A percentile compares a stretch with the other conserved stretches of the same genome.
Evolutionary conservation across 2,329 filamentous ascomycete genomes (phyloP).

Genomic region (Sclerotinia borealis): DNA sequence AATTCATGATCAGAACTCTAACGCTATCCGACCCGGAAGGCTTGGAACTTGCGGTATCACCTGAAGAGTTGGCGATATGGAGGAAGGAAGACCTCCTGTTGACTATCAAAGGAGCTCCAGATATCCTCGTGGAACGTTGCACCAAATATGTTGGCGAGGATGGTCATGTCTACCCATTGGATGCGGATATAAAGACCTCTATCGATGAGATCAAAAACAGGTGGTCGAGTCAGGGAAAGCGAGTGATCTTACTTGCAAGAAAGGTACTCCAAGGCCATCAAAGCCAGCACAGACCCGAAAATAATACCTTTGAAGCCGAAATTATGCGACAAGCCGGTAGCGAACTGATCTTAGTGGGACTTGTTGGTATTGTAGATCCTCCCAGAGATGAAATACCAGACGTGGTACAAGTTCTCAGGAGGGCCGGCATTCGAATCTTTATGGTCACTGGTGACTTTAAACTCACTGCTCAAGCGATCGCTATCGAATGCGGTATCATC

Average conservation of each 20-base stretch:
- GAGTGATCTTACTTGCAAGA: slow-evolving; percentile 59
- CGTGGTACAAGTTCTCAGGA: slow-evolving; percentile 52
- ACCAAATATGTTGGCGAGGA: slow-evolving; percentile 49
- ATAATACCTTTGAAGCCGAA: slow-evolving; percentile 46
- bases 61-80: slow-evolving; percentile 13
- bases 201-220: slow-evolving; percentile 56
- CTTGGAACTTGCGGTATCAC: slow-evolving; percentile 13
- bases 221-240: slow-evolving; percentile 61
- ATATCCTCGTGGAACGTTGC: slow-evolving; percentile 62
- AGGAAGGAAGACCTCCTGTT: slow-evolving; percentile 37
- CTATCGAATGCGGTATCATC: slow-evolving; percentile 64
- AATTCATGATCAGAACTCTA: slow-evolving; percentile 64
- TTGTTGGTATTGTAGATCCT: slow-evolving; percentile 52
- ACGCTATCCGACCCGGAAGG: slow-evolving; percentile 39
- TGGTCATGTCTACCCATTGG: slow-evolving; percentile 46
- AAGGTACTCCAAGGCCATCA: slow-evolving; percentile 36
- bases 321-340: slow-evolving; percentile 46
- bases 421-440: slow-evolving; percentile 64
- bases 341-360: slow-evolving; percentile 46
- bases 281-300: slow-evolving; percentile 9
- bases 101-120: slow-evolving; percentile 71
- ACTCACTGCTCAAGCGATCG: slow-evolving; percentile 67
- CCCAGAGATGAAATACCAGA: slow-evolving; percentile 50
- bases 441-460: slow-evolving; percentile 77
- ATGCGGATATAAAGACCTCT: slow-evolving; percentile 36